Base-by-base conservation (phyloP, 805 yeast genomes). In the Starmerella ratchasimensis region DNA sequence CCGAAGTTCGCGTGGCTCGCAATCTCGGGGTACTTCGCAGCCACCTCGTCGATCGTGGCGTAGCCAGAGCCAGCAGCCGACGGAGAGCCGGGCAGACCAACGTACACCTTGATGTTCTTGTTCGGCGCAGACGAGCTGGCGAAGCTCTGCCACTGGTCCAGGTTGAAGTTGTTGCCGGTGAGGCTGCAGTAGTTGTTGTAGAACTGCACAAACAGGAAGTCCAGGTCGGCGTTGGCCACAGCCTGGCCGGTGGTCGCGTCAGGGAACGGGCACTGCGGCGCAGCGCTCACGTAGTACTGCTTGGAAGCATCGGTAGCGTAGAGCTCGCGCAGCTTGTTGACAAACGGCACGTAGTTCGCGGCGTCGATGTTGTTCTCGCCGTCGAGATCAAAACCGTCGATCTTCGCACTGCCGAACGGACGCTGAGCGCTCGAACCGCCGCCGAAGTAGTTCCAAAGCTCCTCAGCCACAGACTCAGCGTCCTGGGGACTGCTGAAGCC, bases 261-360 rank as follows among this genome's bases (percentile, higher is more conserved):
- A 15, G 94, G 94, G 56, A 75, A 79, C 19, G 74, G 77, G 63
- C 95, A 86, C 62, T 83, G 94, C 16, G 95, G 95, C 45, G 95
- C 88, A 47, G 94, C 94, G 37, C 93, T 74, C 31, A 83, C 62
- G 56, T 76, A 80, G 62, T 75, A 80, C 21, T 59, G 50, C 58
- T 75, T 79, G 32, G 78, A 64, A 24, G 74, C 61, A 21, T 60
- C 64, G 28, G 64, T 59, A 33, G 61, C 62, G 41, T 58, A 67
- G 36, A 56, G 56, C 3, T 42, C 39, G 47, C 71, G 62, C 44
- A 75, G 51, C 48, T 67, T 63, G 29, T 58, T 63, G 11, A 72
- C 80, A 37, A 78, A 57, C 13, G 76, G 70, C 26, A 72, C 69
- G 52, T 76, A 79, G n/a, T 94, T 94, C 1, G 64, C 61, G 35